Evolutionary conservation across 495 filamentous ascomycete species (phyloP).

Genomic region (Aspergillus asperescens): DNA sequence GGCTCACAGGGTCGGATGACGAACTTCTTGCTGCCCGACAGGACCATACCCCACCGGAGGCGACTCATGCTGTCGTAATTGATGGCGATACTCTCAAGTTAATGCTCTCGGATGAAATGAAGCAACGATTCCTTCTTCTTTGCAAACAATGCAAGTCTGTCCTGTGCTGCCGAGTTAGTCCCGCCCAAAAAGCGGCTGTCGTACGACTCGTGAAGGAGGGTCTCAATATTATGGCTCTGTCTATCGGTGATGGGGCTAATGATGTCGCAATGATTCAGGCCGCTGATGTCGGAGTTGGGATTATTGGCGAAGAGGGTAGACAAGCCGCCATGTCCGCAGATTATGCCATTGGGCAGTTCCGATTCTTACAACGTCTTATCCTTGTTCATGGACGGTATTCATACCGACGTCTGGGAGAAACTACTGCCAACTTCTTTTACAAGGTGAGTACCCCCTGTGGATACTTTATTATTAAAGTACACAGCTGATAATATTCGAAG

Average conservation of each 20-base stretch:
- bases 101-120: constrained; percentile 74
- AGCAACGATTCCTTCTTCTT: constrained; percentile 87
- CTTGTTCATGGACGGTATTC: constrained; percentile 97
- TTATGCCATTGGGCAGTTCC: constrained; percentile 97
- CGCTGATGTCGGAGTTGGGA: constrained; percentile 96
- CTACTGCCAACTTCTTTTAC: constrained; percentile 99
- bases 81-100: constrained; percentile 92
- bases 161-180: constrained; percentile 95
- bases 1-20: constrained; percentile 78
- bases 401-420: constrained; percentile 87
- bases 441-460: constrained; percentile 51
- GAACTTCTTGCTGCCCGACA: constrained; percentile 73
- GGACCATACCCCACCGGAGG: constrained; percentile 75
- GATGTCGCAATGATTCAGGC: constrained; percentile 99
- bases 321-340: constrained; percentile 99
- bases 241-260: constrained; percentile 96
- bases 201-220: constrained; percentile 92
- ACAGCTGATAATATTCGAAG: constrained; percentile 30
- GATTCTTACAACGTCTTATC: constrained; percentile 84
- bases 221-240: constrained; percentile 93
- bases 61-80: constrained; percentile 94
- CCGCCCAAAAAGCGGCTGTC: constrained; percentile 95
- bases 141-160: constrained; percentile 98
- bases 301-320: constrained; percentile 94
- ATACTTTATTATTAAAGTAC: constrained; percentile 11